Percentiles rank a stretch among this genome's conserved stretches.
phyloP scores from a whole-genome alignment of 257 asterid genomes.

The Jasminum sambac region DNA sequence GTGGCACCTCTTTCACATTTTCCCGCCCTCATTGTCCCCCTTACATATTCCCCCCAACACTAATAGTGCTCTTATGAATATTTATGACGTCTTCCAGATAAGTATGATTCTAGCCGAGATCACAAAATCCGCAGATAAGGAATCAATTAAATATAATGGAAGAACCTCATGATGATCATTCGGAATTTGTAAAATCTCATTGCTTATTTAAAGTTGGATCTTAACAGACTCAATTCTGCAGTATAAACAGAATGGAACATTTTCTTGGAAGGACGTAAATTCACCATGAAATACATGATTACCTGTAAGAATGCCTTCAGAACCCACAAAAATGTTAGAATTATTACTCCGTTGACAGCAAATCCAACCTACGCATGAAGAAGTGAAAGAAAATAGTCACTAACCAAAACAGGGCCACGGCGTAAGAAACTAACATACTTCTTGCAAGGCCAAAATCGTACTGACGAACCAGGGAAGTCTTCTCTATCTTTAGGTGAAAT shows the following conservation, averaged over 20 bases:
- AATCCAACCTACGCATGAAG: slow-evolving; percentile 66
- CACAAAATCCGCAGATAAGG: neutral
- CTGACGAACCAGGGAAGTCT: neutral
- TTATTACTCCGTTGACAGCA: slow-evolving; percentile 84
- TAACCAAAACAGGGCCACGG: neutral
- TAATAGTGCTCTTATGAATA: no score
- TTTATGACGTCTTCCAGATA: neutral
- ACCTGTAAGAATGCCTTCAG: slow-evolving; percentile 89
- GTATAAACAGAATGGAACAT: neutral
- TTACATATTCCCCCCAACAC: no score
- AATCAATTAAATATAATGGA: slow-evolving; percentile 8
- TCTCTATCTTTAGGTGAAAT: neutral
- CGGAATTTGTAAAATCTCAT: neutral
- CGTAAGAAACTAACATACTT: slow-evolving; percentile 6
- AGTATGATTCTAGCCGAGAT: neutral
- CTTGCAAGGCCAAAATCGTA: neutral
- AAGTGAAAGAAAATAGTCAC: slow-evolving; percentile 4
- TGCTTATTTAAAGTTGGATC: neutral
- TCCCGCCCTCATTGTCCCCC: no score
- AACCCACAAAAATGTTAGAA: slow-evolving; percentile 84
- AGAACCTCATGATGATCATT: neutral
- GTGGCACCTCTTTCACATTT: no score
- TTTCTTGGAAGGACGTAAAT: neutral
- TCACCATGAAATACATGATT: slow-evolving; percentile 23
- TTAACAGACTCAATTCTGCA: neutral